Base-by-base conservation (phyloP, 768 basidiomycete species). In the Trametes meyenii region DNA sequence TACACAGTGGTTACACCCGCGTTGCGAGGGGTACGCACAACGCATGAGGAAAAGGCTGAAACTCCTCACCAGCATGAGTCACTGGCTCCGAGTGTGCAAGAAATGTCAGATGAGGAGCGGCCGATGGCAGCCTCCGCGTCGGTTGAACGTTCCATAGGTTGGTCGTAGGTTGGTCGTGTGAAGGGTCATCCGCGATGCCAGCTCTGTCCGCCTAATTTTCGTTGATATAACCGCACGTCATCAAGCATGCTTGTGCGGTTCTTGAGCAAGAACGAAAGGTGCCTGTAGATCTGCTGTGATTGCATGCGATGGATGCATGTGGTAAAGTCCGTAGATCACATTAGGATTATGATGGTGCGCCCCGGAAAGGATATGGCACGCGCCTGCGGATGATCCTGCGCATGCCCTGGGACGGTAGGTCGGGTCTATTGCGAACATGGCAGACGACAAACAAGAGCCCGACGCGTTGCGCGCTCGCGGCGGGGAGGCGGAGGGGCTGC, bases 271-370 rank as follows among this genome's bases (percentile, higher is more conserved):
- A 4, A n/a, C 24, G 24, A 24, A 51, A 48, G 45, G 62, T 59
- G 48, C 62, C 62, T 63, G 62, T 40, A 54, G 58, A 63, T 63
- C 62, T 55, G 62, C 24, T 21, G 50, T 59, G 62, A 63, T 63
- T 63, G 62, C 53, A 55, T 48, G 38, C 50, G 62, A 55, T 55
- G 54, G 62, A 55, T 59, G 36, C 50, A 48, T 43, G 29, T 19
- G 43, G 14, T 55, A 50, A 52, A 49, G 33, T 23, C 17, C 59
- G 62, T 39, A 63, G 58, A 63, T 63, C 62, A 50, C 54, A 53
- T 40, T 45, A 26, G 35, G 46, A 29, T 35, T 23, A 17, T 56
- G 60, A 55, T 58, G 56, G 56, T 12, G 26, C 24, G 21, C n/a
- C 46, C 16, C 26, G 26, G 4, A 33, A 40, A n/a, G 39, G 14